Base-by-base conservation (phyloP, 2,329 filamentous ascomycete genomes). In the Leptographium lundbergii region DNA sequence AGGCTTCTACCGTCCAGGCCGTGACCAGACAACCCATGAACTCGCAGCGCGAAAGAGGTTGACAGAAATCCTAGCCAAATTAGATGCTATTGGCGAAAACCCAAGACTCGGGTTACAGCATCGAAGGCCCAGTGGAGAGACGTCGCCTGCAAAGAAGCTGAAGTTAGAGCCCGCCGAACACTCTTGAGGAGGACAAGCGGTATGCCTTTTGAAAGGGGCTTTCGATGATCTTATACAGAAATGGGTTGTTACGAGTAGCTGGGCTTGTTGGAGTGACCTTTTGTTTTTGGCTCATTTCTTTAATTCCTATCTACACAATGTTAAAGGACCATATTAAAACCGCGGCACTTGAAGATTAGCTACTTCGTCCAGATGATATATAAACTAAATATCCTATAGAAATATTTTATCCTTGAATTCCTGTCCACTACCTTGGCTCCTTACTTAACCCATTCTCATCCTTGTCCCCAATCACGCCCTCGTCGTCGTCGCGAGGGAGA, bases 401-500 rank as follows among this genome's bases (percentile, higher is more conserved):
- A 17, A 17, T 17, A 17, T 10, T 10, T 13, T 39, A 39, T 45
- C 5, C 19, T 45, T 14, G 6, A 10, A 29, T 51, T 17, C 9
- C 48, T 53, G 34, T 22, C n/a, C 29, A 53, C 32, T 34, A 24
- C 10, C 47, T 45, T 47, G 9, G 11, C 32, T 56, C 17, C 36
- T n/a, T n/a, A 10, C 10, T 29, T 14, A 5, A 2, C 24, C n/a
- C 45, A 63, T 64, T 24, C 64, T 60, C 56, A 4, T 68, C 63
- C 11, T 67, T 61, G 5, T 68, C 67, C 2, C 67, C 64, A 0
- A 73, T 73, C 42, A 82, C 79, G 29, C 81, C 84, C 61, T 92
- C 89, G 6, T 54, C 51, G 24, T 58, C 56, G n/a, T 63, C 90
- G 61, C 88, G 79, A 0, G 92, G 92, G 61, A 96, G 75, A 48